Evolutionary conservation across 805 yeast genomes (phyloP).

Genomic region (Barnettozyma pratensis): DNA sequence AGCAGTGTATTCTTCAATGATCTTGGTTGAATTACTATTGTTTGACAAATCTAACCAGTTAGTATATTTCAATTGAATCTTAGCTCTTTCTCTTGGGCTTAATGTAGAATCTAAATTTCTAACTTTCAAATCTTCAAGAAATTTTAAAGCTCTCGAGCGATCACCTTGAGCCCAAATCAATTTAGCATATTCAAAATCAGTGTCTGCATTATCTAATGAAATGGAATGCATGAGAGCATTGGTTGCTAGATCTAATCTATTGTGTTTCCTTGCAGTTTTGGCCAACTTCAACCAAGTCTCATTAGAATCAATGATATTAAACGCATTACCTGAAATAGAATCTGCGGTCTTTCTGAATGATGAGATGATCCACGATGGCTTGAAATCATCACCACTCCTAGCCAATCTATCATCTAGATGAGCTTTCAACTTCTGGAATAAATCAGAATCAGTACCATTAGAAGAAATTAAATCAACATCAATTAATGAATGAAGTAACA

Average conservation of each 20-base stretch:
- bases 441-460: not conserved
- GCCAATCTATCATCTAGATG: constrained; percentile 22
- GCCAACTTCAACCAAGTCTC: constrained; percentile 58
- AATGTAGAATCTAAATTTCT: constrained; percentile 9
- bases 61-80: constrained; percentile 70
- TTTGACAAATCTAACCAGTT: constrained; percentile 87
- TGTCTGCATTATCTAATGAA: constrained; percentile 30
- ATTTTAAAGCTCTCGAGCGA: constrained; percentile 73
- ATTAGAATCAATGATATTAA: constrained; percentile 31
- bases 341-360: constrained; percentile 52
- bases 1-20: constrained; percentile 61
- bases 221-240: constrained; percentile 58
- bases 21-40: constrained; percentile 70
- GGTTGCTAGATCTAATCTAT: constrained; percentile 68
- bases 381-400: constrained; percentile 47
- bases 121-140: constrained; percentile 39
- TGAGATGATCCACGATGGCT: constrained; percentile 52
- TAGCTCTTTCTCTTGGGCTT: constrained; percentile 26
- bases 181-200: constrained; percentile 73
- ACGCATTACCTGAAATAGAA: constrained; percentile 20
- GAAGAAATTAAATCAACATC: constrained; percentile 38
- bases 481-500: constrained; percentile 54
- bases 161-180: constrained; percentile 89
- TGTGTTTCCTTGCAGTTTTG: constrained; percentile 58
- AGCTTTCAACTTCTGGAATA: constrained; percentile 4